Conservation (phyloP, 257 asterid species). For the Ilex aquifolium region DNA sequence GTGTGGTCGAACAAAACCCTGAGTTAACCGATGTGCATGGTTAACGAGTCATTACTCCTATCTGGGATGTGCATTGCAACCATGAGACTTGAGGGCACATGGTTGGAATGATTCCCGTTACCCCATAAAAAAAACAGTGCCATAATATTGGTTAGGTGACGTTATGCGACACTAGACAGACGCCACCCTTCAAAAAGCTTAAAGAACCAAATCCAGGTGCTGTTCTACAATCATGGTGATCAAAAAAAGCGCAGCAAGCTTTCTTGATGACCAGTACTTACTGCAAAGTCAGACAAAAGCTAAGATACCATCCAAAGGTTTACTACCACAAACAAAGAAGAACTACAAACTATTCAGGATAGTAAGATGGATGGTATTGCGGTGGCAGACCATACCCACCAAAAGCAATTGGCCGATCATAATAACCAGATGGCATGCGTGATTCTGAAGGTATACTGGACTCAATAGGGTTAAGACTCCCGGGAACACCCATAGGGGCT, state of each 20-base stretch:
- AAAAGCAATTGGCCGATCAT: conserved; percentile 32
- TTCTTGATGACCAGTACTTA: conserved; percentile 10
- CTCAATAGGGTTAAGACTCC: conserved; percentile 30
- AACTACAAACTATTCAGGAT: conserved; percentile 41
- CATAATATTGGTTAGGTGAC: conserved; percentile 17
- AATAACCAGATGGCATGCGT: conserved; percentile 33
- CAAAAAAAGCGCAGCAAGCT: conserved; percentile 12
- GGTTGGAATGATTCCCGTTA: too few relatives aligned
- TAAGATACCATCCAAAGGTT: conserved; percentile 20
- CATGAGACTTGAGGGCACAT: too few relatives aligned
- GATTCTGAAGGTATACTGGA: conserved; percentile 32
- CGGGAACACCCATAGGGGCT: conserved; percentile 24
- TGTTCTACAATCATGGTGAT: conserved; percentile 18
- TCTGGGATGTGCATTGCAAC: too few relatives aligned
- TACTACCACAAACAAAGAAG: neutral
- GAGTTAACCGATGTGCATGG: too few relatives aligned
- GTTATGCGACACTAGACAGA: neutral
- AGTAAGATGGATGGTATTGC: conserved; percentile 44
- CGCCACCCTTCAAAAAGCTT: conserved; percentile 3
- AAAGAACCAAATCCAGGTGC: conserved; percentile 9
- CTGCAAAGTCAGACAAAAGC: neutral
- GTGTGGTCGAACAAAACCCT: too few relatives aligned
- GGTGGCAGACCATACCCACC: conserved; percentile 40
- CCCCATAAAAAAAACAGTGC: neutral
- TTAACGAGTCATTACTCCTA: too few relatives aligned